A percentile compares a stretch with the other conserved stretches of the same genome.
These are phyloP conservation scores for Beta macrorhiza DNA, from an alignment of 179 eudicot genomes.

Conservation along the genomic window DNA sequence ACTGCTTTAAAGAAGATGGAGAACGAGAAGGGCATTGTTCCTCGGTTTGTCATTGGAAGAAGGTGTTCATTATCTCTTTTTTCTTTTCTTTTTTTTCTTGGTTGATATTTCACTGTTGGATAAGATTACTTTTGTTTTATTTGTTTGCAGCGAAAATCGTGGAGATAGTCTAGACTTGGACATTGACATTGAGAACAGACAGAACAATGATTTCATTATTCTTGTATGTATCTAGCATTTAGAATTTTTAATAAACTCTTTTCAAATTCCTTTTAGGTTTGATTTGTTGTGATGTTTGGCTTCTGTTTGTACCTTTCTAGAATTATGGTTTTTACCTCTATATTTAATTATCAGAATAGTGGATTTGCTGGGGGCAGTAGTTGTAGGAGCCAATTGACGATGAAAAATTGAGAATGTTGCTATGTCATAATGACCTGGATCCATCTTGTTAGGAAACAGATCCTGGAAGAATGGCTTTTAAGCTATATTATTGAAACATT, in stretches of 20 bases:
- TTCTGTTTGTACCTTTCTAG: not conserved
- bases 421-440: not conserved
- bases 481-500: not conserved
- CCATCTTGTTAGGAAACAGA: not conserved
- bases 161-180: constrained; percentile 75
- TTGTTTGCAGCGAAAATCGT: constrained; percentile 60
- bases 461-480: not conserved
- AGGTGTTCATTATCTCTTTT: constrained; percentile 48
- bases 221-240: constrained; percentile 51
- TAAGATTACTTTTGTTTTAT: not conserved
- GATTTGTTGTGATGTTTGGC: not conserved
- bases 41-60: constrained; percentile 90
- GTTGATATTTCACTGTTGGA: not conserved
- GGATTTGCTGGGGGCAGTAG: not conserved
- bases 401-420: not conserved
- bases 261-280: not conserved
- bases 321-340: not conserved
- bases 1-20: constrained; percentile 56
- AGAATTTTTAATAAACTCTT: not conserved
- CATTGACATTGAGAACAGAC: constrained; percentile 61
- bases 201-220: constrained; percentile 63
- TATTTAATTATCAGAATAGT: not conserved
- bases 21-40: constrained; percentile 72
- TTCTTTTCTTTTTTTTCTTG: constrained; percentile 10
- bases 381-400: not conserved